Percentiles rank a stretch among this genome's conserved stretches.
Evolutionary conservation across 805 yeast genomes (phyloP).

Genomic region (Helenozyma baotianmanensis): DNA sequence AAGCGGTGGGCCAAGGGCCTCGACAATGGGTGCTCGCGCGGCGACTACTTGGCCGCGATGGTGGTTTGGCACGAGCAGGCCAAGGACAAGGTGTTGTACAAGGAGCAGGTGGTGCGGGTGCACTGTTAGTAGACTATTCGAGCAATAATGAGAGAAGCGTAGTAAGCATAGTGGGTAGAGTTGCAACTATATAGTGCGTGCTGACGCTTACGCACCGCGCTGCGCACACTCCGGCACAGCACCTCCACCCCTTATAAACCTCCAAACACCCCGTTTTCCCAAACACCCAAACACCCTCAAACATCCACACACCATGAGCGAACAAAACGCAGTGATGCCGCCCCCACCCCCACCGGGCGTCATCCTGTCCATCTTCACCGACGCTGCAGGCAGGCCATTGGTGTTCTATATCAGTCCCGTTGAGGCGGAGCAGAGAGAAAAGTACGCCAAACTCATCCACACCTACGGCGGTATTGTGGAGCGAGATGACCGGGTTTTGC

Average conservation of each 20-base stretch:
- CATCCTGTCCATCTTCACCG: constrained; percentile 6
- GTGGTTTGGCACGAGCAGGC: constrained; percentile 33
- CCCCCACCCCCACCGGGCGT: constrained; percentile 4
- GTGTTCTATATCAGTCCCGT: constrained; percentile 9
- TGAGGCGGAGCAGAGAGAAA: constrained; percentile 4
- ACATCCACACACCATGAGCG: constrained; percentile 1
- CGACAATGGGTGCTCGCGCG: constrained; percentile 79
- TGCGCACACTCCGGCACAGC: constrained; percentile 1
- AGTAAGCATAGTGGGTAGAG: too few species aligned
- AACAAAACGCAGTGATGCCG: neutral
- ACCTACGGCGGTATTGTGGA: constrained; percentile 8
- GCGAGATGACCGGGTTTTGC: constrained; percentile 1
- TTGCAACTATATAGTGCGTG: too few species aligned
- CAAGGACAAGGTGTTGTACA: constrained; percentile 5
- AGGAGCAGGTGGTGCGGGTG: constrained; percentile 11
- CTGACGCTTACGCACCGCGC: neutral
- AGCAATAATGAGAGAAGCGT: too few species aligned
- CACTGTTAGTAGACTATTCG: constrained; percentile 4
- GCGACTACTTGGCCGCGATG: constrained; percentile 63
- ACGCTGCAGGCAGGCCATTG: constrained; percentile 7
- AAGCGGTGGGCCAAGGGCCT: constrained; percentile 70
- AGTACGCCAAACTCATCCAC: constrained; percentile 3
- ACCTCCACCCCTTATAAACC: neutral
- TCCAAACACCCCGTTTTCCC: neutral
- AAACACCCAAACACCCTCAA: constrained; percentile 4